Evolutionary conservation across 306 rosid species (phyloP).

Genomic region (Ormosia semicastrata): DNA sequence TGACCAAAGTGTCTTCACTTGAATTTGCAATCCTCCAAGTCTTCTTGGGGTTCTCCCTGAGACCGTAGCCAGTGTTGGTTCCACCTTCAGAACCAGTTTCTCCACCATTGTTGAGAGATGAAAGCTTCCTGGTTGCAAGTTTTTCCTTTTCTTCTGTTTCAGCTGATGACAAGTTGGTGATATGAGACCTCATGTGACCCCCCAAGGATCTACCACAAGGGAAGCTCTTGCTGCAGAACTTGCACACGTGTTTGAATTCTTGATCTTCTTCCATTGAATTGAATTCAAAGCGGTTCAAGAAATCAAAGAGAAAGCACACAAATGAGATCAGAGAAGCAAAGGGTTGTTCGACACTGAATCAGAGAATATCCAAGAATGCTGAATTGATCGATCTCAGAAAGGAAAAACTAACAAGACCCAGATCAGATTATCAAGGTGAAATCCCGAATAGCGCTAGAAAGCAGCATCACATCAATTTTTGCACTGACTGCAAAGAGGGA

Average conservation of each 20-base stretch:
- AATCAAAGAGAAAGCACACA: neutral
- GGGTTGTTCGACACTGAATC: slow-evolving; percentile 21
- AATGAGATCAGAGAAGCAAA: slow-evolving; percentile 30
- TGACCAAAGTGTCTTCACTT: slow-evolving; percentile 38
- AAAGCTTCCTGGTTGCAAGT: slow-evolving; percentile 23
- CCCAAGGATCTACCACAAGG: slow-evolving; percentile 93
- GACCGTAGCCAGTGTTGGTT: slow-evolving; percentile 52
- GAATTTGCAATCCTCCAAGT: slow-evolving; percentile 61
- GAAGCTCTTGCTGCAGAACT: slow-evolving; percentile 77
- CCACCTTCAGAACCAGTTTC: slow-evolving; percentile 40
- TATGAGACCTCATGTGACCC: slow-evolving; percentile 95
- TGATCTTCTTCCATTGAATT: slow-evolving; percentile 54
- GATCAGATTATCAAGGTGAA: slow-evolving; percentile 52
- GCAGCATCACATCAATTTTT: slow-evolving; percentile 26
- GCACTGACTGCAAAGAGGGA: slow-evolving; percentile 24
- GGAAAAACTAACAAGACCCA: slow-evolving; percentile 23
- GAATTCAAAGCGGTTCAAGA: neutral
- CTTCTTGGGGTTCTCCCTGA: slow-evolving; percentile 82
- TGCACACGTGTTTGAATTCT: slow-evolving; percentile 66
- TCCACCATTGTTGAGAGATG: slow-evolving; percentile 38
- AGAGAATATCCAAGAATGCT: slow-evolving; percentile 39
- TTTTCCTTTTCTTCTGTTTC: slow-evolving; percentile 50
- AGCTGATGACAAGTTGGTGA: slow-evolving; percentile 37
- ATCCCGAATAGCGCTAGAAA: slow-evolving; percentile 31
- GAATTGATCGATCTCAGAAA: slow-evolving; percentile 38